Evolutionary conservation across 371 early-diverging fungal species (phyloP).

Genomic region (Mucor piriformis): DNA sequence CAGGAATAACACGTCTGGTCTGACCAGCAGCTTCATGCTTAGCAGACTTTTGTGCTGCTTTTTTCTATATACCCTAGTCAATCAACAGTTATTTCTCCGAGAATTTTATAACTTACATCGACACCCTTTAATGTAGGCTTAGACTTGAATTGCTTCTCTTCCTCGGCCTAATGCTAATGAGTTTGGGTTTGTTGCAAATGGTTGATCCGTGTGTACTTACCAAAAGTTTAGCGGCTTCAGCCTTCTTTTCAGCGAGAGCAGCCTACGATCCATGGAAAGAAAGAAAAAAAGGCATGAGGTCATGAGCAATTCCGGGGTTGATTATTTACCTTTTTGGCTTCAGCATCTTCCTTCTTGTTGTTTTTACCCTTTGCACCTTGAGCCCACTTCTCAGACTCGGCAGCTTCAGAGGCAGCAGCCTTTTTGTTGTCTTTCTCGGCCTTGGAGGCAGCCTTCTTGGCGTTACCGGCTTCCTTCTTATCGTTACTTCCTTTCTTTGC

Average conservation of each 20-base stretch:
- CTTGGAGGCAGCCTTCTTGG: constrained; percentile 70
- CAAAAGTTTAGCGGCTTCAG: constrained; percentile 38
- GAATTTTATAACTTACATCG: constrained; percentile 22
- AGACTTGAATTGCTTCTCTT: constrained; percentile 42
- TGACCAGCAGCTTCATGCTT: constrained; percentile 51
- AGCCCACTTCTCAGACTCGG: constrained; percentile 67
- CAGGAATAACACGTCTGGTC: constrained; percentile 57
- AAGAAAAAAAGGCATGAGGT: not conserved
- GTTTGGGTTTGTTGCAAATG: not conserved
- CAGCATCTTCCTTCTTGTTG: constrained; percentile 71
- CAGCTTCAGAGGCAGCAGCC: constrained; percentile 56
- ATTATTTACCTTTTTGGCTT: constrained; percentile 71
- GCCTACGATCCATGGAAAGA: constrained; percentile 23
- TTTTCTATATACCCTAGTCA: constrained; percentile 25
- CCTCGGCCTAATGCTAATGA: constrained; percentile 41
- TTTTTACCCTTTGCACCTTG: constrained; percentile 69
- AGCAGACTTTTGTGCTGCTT: constrained; percentile 58
- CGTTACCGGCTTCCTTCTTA: constrained; percentile 69
- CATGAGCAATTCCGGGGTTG: too few species aligned
- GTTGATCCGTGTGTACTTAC: constrained; percentile 21
- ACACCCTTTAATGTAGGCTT: constrained; percentile 38
- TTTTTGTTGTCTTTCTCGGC: constrained; percentile 63
- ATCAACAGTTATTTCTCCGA: not conserved
- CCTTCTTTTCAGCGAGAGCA: constrained; percentile 44
- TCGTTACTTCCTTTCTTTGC: constrained; percentile 47